These are phyloP conservation scores for Boletus subparvulus DNA, from an alignment of 768 basidiomycete genomes.

Conservation along the genomic window DNA sequence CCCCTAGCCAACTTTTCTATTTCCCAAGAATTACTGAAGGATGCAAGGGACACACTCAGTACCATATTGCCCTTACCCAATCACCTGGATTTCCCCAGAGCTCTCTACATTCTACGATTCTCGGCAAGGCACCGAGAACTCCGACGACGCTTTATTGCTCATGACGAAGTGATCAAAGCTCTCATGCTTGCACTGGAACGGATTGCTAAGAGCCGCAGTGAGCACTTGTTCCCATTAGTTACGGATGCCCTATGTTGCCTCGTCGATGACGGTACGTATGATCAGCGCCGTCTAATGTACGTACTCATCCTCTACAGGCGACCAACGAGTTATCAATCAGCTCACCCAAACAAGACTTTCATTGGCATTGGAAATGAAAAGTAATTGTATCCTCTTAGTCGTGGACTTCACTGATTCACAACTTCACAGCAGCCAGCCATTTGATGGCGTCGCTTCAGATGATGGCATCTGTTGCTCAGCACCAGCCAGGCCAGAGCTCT, in stretches of 20 bases:
- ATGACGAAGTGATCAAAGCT: neutral
- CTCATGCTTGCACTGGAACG: neutral
- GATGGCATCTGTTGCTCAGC: neutral
- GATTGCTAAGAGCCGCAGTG: no score
- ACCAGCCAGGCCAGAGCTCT: neutral
- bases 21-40: neutral
- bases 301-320: neutral
- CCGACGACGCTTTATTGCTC: neutral
- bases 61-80: neutral
- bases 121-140: neutral
- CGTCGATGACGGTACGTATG: neutral
- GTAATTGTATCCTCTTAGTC: neutral
- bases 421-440: neutral
- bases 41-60: neutral
- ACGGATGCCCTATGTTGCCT: neutral
- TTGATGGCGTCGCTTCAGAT: constrained; percentile 2
- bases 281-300: neutral
- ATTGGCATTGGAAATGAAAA: neutral
- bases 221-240: neutral
- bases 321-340: neutral
- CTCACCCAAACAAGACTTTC: constrained; percentile 1
- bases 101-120: constrained; percentile 3
- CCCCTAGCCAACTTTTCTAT: neutral
- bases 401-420: neutral
- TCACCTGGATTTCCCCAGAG: neutral